Percentiles rank a stretch among this genome's conserved stretches.
Conservation (phyloP, 2,329 filamentous ascomycete genomes). For the Lachnellula willkommii region DNA sequence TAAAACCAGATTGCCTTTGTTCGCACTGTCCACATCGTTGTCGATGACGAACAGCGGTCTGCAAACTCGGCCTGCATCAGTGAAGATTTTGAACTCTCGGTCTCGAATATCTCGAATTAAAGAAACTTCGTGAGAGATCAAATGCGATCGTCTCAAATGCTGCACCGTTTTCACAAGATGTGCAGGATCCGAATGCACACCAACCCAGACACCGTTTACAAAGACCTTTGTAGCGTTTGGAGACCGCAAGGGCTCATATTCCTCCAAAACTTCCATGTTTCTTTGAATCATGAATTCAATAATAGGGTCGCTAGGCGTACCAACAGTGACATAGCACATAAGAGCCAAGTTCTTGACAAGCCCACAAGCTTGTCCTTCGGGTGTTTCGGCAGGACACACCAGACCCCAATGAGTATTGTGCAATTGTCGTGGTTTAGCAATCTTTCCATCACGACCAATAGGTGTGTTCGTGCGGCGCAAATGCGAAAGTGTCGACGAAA, state of each 20-base stretch:
- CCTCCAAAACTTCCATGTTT: conserved; percentile 94
- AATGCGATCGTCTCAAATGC: conserved; percentile 70
- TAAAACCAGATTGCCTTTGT: conserved; percentile 72
- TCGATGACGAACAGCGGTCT: conserved; percentile 91
- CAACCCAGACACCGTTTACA: conserved; percentile 97
- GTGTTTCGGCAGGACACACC: conserved; percentile 94
- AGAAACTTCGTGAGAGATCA: conserved; percentile 88
- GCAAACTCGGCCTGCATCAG: conserved; percentile 91
- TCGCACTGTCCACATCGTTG: conserved; percentile 68
- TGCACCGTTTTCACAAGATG: conserved; percentile 76
- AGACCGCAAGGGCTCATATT: conserved; percentile 80
- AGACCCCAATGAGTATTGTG: conserved; percentile 99
- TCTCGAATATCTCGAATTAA: conserved; percentile 95
- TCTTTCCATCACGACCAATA: conserved; percentile 94
- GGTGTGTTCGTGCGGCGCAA: conserved; percentile 95
- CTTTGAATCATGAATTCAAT: conserved; percentile 93
- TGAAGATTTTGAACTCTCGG: conserved; percentile 97
- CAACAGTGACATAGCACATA: conserved; percentile 98
- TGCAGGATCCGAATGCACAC: conserved; percentile 83
- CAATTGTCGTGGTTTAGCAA: conserved; percentile 93
- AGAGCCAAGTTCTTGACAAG: conserved; percentile 95
- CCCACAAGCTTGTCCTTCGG: conserved; percentile 96
- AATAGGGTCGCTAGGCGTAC: conserved; percentile 83
- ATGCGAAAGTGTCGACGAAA: conserved; percentile 93
- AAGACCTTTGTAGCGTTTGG: conserved; percentile 97